A percentile compares a stretch with the other conserved stretches of the same genome.
Evolutionary conservation across 1,284 basidiomycete genomes (phyloP).

Genomic region (Anthracocystis walkeri): DNA sequence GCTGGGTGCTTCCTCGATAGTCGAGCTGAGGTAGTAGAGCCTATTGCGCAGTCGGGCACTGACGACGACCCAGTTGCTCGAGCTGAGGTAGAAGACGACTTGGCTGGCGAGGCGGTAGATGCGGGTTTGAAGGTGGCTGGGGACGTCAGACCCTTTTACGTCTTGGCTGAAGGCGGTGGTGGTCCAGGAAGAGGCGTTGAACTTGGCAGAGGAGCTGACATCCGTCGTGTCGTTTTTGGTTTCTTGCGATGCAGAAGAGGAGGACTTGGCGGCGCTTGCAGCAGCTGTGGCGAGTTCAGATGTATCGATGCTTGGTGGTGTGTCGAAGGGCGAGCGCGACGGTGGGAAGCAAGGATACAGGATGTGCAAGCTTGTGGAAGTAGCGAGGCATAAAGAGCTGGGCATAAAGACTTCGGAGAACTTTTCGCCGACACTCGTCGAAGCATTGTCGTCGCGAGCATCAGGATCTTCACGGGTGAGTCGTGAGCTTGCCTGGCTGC

Average conservation of each 20-base stretch:
- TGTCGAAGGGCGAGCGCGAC: constrained; percentile 52
- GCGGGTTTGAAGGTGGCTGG: constrained; percentile 40
- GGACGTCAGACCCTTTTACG: constrained; percentile 41
- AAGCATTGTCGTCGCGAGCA: constrained; percentile 22
- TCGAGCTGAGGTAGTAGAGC: constrained; percentile 76
- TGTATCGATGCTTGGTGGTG: constrained; percentile 16
- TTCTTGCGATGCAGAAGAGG: constrained; percentile 2
- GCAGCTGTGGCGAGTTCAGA: constrained; percentile 5
- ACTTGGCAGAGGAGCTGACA: constrained; percentile 24
- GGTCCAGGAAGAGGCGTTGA: constrained; percentile 53
- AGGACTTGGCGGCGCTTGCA: constrained; percentile 4
- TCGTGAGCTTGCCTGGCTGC: constrained; percentile 24
- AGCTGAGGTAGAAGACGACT: constrained; percentile 87
- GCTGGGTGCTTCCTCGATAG: constrained; percentile 73
- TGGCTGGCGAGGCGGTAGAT: constrained; percentile 74
- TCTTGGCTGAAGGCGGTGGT: constrained; percentile 39
- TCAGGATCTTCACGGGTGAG: constrained; percentile 35
- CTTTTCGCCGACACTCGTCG: constrained; percentile 22
- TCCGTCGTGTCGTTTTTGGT: neutral
- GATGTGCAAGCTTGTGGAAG: constrained; percentile 54
- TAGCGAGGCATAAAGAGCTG: constrained; percentile 51
- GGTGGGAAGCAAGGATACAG: constrained; percentile 62
- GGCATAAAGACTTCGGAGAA: constrained; percentile 48
- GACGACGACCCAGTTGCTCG: constrained; percentile 88
- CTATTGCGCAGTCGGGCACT: constrained; percentile 79